Base-by-base conservation (phyloP, 441 rosid genomes). In the Theobroma grandiflorum region DNA sequence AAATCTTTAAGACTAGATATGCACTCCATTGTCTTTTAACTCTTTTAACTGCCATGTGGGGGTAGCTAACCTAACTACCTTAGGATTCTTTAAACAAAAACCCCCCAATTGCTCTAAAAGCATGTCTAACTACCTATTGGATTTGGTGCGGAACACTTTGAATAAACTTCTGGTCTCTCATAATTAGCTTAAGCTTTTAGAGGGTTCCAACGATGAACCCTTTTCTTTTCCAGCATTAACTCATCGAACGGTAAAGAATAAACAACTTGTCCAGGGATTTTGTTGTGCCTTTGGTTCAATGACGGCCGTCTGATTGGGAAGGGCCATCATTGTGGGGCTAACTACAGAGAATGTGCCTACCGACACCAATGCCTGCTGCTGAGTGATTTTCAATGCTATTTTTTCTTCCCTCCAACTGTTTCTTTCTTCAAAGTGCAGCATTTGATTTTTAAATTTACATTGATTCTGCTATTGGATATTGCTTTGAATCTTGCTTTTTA, bases 51-150 rank as follows among this genome's bases (percentile, higher is more conserved):
- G 68, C 69, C 69, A 67, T 50, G 20, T 61, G n/a, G 2, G 20
- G 67, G 62, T 74, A 74, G 63, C 49, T 73, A 45, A 11, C 77
- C 80, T 70, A 69, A 61, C 81, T 49, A 42, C 74, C 68, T 79
- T 55, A 33, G 14, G 26, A 45, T 65, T 10, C 81, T 67, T 31
- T 52, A 40, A 18, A 43, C 62, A 40, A 31, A 15, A 7, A 75
- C 50, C 47, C n/a, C 14, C 49, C 58, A 49, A 71, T 50, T 42
- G 80, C 58, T 20, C 58, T 42, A 38, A 75, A 76, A 58, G 58
- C 47, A 50, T 63, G 73, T 73, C 68, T 79, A 83, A 73, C 79
- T 33, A 77, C 72, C 62, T 72, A 15, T 35, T 62, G 45, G 66
- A 43, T 40, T 77, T 11, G 83, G 79, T 74, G 72, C 47, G 47